A percentile compares a stretch with the other conserved stretches of the same genome.
phyloP scores from a whole-genome alignment of 1,284 basidiomycete species.

The Ceratobasidium sp. region DNA sequence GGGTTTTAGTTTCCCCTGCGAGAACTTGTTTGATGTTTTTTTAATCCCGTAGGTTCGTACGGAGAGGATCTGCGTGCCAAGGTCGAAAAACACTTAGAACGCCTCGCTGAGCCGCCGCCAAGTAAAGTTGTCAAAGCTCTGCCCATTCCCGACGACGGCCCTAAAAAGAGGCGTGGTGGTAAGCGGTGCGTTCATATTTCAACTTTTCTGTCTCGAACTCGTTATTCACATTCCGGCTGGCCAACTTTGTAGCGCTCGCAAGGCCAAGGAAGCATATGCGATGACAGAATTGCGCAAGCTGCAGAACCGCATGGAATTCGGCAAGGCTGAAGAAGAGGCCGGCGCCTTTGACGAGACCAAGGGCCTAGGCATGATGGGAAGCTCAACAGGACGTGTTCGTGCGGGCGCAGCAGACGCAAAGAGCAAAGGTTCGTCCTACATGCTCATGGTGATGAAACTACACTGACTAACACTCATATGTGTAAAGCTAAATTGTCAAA shows the following conservation, averaged over 20 bases:
- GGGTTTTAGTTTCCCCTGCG: slow-evolving; percentile 48
- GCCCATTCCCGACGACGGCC: slow-evolving; percentile 96
- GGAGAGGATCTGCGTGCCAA: slow-evolving; percentile 86
- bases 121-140: slow-evolving; percentile 94
- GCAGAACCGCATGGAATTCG: slow-evolving; percentile 97
- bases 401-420: slow-evolving; percentile 88
- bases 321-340: slow-evolving; percentile 95
- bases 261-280: slow-evolving; percentile 96
- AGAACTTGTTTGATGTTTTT: background rate
- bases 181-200: slow-evolving; percentile 72
- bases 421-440: slow-evolving; percentile 77
- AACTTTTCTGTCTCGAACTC: slow-evolving; percentile 20
- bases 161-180: slow-evolving; percentile 95
- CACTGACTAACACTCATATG: slow-evolving; percentile 4
- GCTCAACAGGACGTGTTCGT: slow-evolving; percentile 84
- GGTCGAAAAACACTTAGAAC: slow-evolving; percentile 91
- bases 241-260: slow-evolving; percentile 78
- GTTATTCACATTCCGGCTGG: background rate
- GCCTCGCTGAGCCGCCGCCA: slow-evolving; percentile 94
- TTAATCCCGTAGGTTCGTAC: slow-evolving; percentile 60
- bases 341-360: slow-evolving; percentile 97
- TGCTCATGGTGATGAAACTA: too few relatives aligned
- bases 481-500: slow-evolving; percentile 95
- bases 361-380: slow-evolving; percentile 97
- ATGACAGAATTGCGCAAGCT: slow-evolving; percentile 97